Base-by-base conservation (phyloP, 352 stramenopile species). In the Globisporangium paddicum region DNA sequence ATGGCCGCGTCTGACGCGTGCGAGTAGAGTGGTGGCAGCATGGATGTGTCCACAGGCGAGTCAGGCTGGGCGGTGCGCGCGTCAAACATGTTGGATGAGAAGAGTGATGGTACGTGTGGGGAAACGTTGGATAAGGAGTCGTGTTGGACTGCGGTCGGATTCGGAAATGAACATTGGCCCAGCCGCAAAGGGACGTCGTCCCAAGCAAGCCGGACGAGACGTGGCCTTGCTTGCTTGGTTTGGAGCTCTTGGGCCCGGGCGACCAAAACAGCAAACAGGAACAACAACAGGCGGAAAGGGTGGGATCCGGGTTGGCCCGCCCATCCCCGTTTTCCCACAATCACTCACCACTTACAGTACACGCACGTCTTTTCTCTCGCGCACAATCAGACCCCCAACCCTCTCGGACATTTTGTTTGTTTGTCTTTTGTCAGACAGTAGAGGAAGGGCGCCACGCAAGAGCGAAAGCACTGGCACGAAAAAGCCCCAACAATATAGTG, bases 31-130 rank as follows among this genome's bases (percentile, higher is more conserved):
- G 75, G 69, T 8, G 78, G 79, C 50, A 90, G 85, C 77, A 89
- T 90, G 63, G 75, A 75, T 38, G 81, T 82, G 55, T 90, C 81
- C 55, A 90, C 77, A 25, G 81, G 81, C 57, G 81, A 90, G 48
- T 82, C 72, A 13, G 79, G 77, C 44, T 77, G 66, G 41, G 55
- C 58, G 58, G 25, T 64, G 50, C 58, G 58, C 18, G 28, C 50
- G 58, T 64, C 58, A 37, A 66, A 61, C 60, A 70, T 59, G 28
- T 2, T 60, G 21, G 32, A 60, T 60, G 46, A 44, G 40, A 41
- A 51, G 34, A n/a, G 11, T 2, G 45, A 23, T 9, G 28, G 18
- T 54, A 54, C 47, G 47, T 28, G 38, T 5, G 47, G 50, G 41
- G 54, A 34, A 50, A 60, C 54, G 42, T 48, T 18, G 26, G 28